A percentile compares a stretch with the other conserved stretches of the same genome.
These are phyloP conservation scores for Stagonosporopsis rhizophila DNA, from an alignment of 2,329 filamentous ascomycete genomes.

Conservation along the genomic window DNA sequence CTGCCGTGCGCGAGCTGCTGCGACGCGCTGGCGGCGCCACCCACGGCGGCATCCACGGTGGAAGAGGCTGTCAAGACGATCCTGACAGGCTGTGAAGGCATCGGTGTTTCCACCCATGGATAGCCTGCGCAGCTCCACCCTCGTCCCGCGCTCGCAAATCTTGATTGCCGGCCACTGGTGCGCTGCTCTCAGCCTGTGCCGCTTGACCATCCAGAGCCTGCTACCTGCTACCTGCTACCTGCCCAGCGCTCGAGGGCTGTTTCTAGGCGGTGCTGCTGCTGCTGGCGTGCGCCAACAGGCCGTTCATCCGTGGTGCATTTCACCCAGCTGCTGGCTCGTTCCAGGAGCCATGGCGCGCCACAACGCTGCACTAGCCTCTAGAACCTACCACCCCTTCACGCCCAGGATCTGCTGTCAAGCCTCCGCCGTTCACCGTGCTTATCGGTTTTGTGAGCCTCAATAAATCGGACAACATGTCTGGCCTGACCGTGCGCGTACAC, in stretches of 20 bases:
- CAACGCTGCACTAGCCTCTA: conserved; percentile 1
- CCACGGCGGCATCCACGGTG: conserved; percentile 14
- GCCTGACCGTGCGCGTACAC: conserved; percentile 6
- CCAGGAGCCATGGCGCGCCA: conserved; percentile 7
- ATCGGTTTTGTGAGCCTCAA: conserved; percentile 11
- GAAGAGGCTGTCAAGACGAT: conserved; percentile 7
- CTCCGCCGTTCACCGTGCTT: conserved; percentile 4
- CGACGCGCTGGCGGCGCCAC: conserved; percentile 5
- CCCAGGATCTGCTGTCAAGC: conserved; percentile 7
- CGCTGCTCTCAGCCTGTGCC: conserved; percentile 6
- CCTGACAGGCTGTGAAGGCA: conserved; percentile 16
- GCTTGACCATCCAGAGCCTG: conserved; percentile 11
- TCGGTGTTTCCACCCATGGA: conserved; percentile 19
- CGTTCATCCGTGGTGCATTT: conserved; percentile 16
- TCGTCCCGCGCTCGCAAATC: conserved; percentile 18
- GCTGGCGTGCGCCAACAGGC: conserved; percentile 7
- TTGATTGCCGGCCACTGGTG: conserved; percentile 10
- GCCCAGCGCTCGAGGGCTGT: neutral
- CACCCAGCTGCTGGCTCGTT: conserved; percentile 10
- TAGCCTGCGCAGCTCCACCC: conserved; percentile 9
- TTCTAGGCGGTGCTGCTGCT: neutral
- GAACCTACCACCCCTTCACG: conserved; percentile 1
- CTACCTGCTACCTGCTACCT: too few relatives aligned
- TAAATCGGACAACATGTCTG: conserved; percentile 11
- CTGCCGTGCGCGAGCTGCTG: neutral